Evolutionary conservation across 2,329 filamentous ascomycete species (phyloP), one percentile per base, ranked within the genome.

Genomic region (Tolypocladium paradoxum): DNA sequence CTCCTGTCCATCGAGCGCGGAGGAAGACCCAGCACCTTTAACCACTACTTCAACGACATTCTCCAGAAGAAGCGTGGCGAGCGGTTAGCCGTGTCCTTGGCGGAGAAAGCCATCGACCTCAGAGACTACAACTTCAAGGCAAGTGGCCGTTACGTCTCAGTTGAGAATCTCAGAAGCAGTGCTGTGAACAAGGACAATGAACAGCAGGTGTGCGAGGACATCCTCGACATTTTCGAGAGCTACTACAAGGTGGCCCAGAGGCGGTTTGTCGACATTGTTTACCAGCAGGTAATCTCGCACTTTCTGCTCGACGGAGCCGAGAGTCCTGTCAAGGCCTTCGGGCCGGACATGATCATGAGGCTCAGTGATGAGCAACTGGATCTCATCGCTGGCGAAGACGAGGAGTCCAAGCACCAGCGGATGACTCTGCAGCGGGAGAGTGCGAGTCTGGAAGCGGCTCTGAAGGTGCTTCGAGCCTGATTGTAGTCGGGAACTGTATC

Each of bases 211-310:
- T 58, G 72, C 4, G 69, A 77, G 35, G 74, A 82, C 11, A 76
- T 87, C 5, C 79, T 85, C 53, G 77, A 87, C 54, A 76, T 79
- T 1, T 69, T 88, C 0, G 64, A 72, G 31, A 72, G 76, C 2
- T 88, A 84, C 64, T 87, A 88, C 68, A 74, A 79, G 29, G 76
- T 85, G 1, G 73, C 82, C 0, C 72, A 71, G 14, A 78, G 79
- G 60, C 76, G 82, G 0, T 85, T 88, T 54, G 74, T 85, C 2
- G 84, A 88, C 58, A 76, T 72, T 3, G 64, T 89, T 2, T 82
- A 73, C 60, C 75, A 76, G 55, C 83, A 87, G 56, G 79, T 75
- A 0, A 68, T 79, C 2, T 75, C 78, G 45, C 67, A 82, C 59
- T 72, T 73, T 54, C 70, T 88, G 0, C 65, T 86, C 0, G 67